These are phyloP conservation scores for Yamadazyma spencermartinsiae DNA, from an alignment of 1,139 yeast genomes.

Conservation along the genomic window DNA sequence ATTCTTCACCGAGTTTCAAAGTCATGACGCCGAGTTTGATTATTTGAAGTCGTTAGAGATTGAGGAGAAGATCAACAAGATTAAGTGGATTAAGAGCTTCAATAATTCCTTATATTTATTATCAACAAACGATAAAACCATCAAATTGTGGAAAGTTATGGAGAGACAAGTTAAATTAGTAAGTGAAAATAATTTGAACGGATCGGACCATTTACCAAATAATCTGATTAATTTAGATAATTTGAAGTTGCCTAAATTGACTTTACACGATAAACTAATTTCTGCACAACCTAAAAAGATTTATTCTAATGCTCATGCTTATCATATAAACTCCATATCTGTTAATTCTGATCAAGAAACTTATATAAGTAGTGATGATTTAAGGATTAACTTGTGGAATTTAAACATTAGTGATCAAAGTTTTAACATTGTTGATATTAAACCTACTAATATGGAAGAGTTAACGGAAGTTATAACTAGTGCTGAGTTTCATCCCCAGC, in stretches of 20 bases:
- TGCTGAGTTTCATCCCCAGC: constrained; percentile 92
- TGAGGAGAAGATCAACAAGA: constrained; percentile 96
- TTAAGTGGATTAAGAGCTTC: constrained; percentile 90
- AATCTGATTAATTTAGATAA: constrained; percentile 24
- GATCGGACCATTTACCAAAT: constrained; percentile 28
- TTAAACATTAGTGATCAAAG: constrained; percentile 92
- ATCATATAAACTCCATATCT: constrained; percentile 94
- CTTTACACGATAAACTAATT: constrained; percentile 89
- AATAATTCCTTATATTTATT: constrained; percentile 86
- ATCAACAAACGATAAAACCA: constrained; percentile 95
- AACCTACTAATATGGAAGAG: constrained; percentile 98
- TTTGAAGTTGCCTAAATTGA: constrained; percentile 80
- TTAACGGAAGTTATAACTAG: constrained; percentile 97
- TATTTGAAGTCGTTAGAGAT: constrained; percentile 93
- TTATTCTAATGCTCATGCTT: constrained; percentile 95
- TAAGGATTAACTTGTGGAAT: constrained; percentile 95
- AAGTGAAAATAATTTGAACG: constrained; percentile 80
- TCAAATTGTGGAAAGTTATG: constrained; percentile 93
- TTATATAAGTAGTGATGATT: constrained; percentile 88
- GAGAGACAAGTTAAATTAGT: constrained; percentile 93
- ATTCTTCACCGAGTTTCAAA: constrained; percentile 95
- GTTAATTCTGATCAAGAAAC: constrained; percentile 97
- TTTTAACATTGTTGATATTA: constrained; percentile 95
- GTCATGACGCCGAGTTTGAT: constrained; percentile 98
- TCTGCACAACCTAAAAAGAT: constrained; percentile 93